Conservation (phyloP, 805 yeast species). For the Ogataea ganodermae region DNA sequence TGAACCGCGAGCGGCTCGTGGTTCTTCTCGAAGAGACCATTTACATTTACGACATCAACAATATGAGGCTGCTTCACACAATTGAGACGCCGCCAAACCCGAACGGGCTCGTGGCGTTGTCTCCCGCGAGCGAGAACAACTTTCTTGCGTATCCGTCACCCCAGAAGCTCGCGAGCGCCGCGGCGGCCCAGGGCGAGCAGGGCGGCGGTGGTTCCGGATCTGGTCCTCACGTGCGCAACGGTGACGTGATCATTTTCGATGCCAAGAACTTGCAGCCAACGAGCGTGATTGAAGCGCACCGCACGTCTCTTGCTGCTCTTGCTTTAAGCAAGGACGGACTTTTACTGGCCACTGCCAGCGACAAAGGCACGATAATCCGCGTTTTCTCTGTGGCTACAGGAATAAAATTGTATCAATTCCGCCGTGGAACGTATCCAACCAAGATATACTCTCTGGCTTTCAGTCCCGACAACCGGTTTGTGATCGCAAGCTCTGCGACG, state of each 20-base stretch:
- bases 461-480: conserved; percentile 69
- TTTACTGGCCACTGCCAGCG: conserved; percentile 87
- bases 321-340: conserved; percentile 76
- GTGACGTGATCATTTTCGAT: conserved; percentile 83
- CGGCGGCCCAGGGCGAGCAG: not conserved
- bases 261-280: conserved; percentile 74
- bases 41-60: conserved; percentile 85
- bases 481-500: conserved; percentile 85
- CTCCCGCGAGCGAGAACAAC: conserved; percentile 52
- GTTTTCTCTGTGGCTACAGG: conserved; percentile 80
- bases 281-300: conserved; percentile 88
- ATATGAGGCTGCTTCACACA: conserved; percentile 79
- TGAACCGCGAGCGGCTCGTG: conserved; percentile 81
- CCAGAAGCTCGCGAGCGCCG: conserved; percentile 46
- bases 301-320: conserved; percentile 71
- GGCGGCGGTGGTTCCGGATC: conserved; percentile 1
- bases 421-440: conserved; percentile 90
- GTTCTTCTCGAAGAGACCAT: conserved; percentile 85
- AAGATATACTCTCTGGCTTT: conserved; percentile 79
- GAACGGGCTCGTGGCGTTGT: conserved; percentile 62
- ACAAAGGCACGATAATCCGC: conserved; percentile 86
- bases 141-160: conserved; percentile 77
- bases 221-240: conserved; percentile 42
- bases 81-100: conserved; percentile 64
- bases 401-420: conserved; percentile 68